Evolutionary conservation across 2,329 filamentous ascomycete species (phyloP), one percentile per base, ranked within the genome.

Genomic region (Graphiopsis chlorocephala): DNA sequence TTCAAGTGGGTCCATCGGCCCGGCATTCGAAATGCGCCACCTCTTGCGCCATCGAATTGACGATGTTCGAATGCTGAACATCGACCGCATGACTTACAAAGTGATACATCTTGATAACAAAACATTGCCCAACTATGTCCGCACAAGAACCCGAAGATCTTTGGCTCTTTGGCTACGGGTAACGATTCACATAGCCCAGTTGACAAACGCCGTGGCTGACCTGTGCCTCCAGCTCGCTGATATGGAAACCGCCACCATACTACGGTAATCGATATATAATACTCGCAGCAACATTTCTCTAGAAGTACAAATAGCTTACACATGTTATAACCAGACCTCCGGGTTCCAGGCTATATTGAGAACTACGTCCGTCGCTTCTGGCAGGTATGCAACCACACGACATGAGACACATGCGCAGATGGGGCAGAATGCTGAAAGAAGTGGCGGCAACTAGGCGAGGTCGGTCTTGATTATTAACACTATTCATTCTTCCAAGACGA

Each of bases 151-250:
- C 63, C 8, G 68, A 68, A 50, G 74, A 96, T 75, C 93, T 98
- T 73, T 99, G 95, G 95, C 83, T 99, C 53, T 98, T 97, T 78
- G 95, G 95, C 67, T 99, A 98, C 75, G 95, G 94, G 94, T 97
- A 82, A 70, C 84, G 15, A 12, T 38, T 15, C 28, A n/a, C 25
- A 25, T 52, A 28, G 23, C 15, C n/a, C 20, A 62, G 29, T 45
- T 17, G 6, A 7, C 15, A 4, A 28, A 57, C 31, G 42, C 57
- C 31, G 23, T 60, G 17, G 55, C 11, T 59, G 38, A 62, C 68
- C 29, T 72, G 25, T 45, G 25, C 68, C 56, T 42, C 45, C 68
- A 95, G 94, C 80, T 97, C 93, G 77, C 81, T 99, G 76, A 97
- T 99, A 72, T 99, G 93, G 93, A 99, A 98, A 78, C 94, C 95